A percentile compares a stretch with the other conserved stretches of the same genome.
phyloP scores from a whole-genome alignment of 257 asterid genomes.

The Jacaranda mimosifolia region DNA sequence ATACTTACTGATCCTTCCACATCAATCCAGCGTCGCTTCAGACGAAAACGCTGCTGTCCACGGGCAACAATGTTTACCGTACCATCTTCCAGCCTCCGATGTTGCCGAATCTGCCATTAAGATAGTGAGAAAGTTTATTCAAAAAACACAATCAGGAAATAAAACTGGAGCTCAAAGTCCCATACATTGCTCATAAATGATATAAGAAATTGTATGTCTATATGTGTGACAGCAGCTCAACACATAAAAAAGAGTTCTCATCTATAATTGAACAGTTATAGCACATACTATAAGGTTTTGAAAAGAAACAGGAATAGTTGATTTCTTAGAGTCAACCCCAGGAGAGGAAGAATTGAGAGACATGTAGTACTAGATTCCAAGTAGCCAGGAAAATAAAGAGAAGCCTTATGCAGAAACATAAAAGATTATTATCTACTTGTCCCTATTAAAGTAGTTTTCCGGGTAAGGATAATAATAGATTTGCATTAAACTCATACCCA shows the following conservation, averaged over 20 bases:
- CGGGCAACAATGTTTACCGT: conserved; percentile 89
- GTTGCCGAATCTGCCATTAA: conserved; percentile 81
- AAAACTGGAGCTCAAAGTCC: conserved; percentile 20
- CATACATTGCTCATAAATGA: too few species aligned
- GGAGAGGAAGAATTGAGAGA: neutral
- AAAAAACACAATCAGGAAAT: conserved; percentile 16
- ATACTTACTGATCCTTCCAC: conserved; percentile 83
- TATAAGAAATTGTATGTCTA: too few species aligned
- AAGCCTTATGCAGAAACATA: conserved; percentile 6
- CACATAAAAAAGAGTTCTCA: conserved; percentile 12
- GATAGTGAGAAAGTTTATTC: conserved; percentile 9
- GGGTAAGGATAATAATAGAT: neutral
- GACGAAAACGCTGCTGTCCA: conserved; percentile 94
- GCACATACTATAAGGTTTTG: neutral
- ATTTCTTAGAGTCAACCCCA: conserved; percentile 3
- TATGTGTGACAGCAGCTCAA: conserved; percentile 10
- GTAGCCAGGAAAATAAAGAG: neutral
- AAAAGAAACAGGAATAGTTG: conserved; percentile 12
- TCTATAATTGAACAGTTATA: conserved; percentile 14
- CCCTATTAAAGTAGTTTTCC: conserved; percentile 10
- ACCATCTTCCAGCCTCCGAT: conserved; percentile 90
- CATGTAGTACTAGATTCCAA: conserved; percentile 3
- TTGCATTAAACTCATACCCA: neutral
- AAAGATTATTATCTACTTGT: neutral
- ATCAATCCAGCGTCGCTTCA: conserved; percentile 85